These are phyloP conservation scores for Ogataea haglerorum DNA, from an alignment of 805 yeast species.

Conservation along the genomic window DNA sequence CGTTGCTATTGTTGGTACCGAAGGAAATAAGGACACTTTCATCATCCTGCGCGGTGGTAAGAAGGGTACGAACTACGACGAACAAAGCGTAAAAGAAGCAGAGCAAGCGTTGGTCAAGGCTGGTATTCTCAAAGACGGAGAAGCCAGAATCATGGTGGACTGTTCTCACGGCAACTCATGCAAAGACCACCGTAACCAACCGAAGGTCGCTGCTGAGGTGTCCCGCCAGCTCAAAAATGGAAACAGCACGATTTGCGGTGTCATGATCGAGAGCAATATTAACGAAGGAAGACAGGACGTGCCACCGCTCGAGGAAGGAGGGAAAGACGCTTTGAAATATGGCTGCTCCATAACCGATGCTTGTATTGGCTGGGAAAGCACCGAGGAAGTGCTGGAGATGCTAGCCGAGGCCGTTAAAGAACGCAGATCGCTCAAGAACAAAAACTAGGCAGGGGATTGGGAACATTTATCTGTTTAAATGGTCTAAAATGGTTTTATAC, in stretches of 20 bases:
- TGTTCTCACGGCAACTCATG: constrained; percentile 96
- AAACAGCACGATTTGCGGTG: constrained; percentile 75
- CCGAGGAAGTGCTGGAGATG: constrained; percentile 64
- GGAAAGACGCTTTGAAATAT: constrained; percentile 72
- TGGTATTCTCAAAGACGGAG: constrained; percentile 33
- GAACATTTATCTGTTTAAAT: constrained; percentile 3
- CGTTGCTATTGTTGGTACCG: constrained; percentile 93
- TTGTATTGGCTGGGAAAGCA: constrained; percentile 87
- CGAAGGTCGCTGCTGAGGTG: constrained; percentile 74
- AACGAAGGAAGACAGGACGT: constrained; percentile 92
- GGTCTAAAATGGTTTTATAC: constrained; percentile 1
- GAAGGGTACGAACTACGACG: constrained; percentile 85
- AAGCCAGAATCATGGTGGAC: constrained; percentile 85
- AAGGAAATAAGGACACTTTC: constrained; percentile 88
- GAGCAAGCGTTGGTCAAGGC: constrained; percentile 54
- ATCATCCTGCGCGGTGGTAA: constrained; percentile 96
- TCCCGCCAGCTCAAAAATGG: constrained; percentile 80
- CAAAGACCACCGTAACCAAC: constrained; percentile 90
- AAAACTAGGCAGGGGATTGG: background rate
- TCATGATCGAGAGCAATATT: constrained; percentile 94
- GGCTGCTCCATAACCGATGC: constrained; percentile 98
- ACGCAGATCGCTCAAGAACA: constrained; percentile 50
- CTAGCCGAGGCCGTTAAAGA: constrained; percentile 77
- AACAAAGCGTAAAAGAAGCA: constrained; percentile 64
- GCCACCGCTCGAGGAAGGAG: constrained; percentile 62